These are phyloP conservation scores for Fermentozyma sake DNA, from an alignment of 1,139 yeast genomes.

Conservation along the genomic window DNA sequence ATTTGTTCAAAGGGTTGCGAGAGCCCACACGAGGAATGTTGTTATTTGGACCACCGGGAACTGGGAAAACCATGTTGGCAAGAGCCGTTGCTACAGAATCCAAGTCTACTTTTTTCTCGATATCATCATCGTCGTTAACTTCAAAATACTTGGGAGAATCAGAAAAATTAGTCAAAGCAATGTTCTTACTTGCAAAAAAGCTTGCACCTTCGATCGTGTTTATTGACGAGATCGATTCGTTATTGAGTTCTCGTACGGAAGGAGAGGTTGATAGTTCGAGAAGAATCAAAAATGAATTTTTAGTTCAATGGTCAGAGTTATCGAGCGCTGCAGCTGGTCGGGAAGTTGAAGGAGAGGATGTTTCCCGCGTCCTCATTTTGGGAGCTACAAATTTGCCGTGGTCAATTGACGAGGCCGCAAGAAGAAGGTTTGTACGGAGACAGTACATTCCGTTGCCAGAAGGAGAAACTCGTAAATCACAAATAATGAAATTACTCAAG, in stretches of 20 bases:
- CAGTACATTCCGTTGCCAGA: conserved; percentile 96
- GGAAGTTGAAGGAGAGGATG: conserved; percentile 40
- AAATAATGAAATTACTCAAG: conserved; percentile 62
- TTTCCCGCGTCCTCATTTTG: conserved; percentile 71
- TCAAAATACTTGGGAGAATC: conserved; percentile 92
- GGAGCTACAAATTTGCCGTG: conserved; percentile 98
- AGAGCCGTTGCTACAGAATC: conserved; percentile 98
- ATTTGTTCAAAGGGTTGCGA: conserved; percentile 81
- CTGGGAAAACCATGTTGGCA: conserved; percentile 97
- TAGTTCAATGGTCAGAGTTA: conserved; percentile 93
- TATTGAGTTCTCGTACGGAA: conserved; percentile 76
- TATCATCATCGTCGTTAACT: conserved; percentile 87
- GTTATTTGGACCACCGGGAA: conserved; percentile 96
- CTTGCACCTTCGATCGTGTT: conserved; percentile 92
- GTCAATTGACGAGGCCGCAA: conserved; percentile 97
- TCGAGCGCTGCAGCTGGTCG: conserved; percentile 90
- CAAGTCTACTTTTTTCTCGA: conserved; percentile 87
- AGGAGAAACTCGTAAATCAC: conserved; percentile 71
- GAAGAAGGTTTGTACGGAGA: conserved; percentile 88
- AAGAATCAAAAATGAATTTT: conserved; percentile 87
- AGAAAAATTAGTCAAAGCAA: conserved; percentile 87
- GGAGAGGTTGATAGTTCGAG: conserved; percentile 93
- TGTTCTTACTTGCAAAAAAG: conserved; percentile 79
- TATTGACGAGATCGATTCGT: conserved; percentile 93
- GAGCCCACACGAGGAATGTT: conserved; percentile 98